A percentile compares a stretch with the other conserved stretches of the same genome.
These are phyloP conservation scores for Paracamarosporium sp. DNA, from an alignment of 2,329 filamentous ascomycete species.

Conservation along the genomic window DNA sequence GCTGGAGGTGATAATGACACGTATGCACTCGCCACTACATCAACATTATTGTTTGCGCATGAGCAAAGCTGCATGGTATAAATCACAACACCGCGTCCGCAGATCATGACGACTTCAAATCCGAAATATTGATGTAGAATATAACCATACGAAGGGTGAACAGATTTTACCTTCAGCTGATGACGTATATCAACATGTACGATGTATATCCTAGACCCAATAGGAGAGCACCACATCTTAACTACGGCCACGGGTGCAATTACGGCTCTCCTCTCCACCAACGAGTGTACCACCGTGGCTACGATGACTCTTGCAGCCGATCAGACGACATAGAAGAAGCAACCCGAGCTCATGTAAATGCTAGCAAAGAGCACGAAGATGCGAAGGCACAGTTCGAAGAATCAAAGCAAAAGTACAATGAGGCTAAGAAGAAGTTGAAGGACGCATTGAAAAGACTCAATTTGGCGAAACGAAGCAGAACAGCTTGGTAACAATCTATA, in stretches of 20 bases:
- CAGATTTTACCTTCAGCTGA: too few relatives aligned
- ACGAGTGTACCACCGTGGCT: not conserved
- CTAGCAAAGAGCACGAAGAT: constrained; percentile 19
- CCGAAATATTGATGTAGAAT: too few relatives aligned
- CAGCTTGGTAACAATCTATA: not conserved
- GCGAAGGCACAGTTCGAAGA: constrained; percentile 24
- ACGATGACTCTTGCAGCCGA: not conserved
- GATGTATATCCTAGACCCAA: not conserved
- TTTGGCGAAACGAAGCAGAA: constrained; percentile 6
- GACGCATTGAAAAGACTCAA: constrained; percentile 18
- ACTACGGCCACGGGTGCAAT: not conserved
- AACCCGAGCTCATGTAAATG: constrained; percentile 22
- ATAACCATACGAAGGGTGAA: too few relatives aligned
- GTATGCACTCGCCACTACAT: not conserved
- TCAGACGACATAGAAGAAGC: constrained; percentile 19
- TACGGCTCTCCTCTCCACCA: not conserved
- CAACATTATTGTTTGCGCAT: not conserved
- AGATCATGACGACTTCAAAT: too few relatives aligned
- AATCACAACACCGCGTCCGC: too few relatives aligned
- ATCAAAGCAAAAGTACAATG: constrained; percentile 22
- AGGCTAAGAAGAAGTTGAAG: constrained; percentile 22
- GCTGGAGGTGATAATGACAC: not conserved
- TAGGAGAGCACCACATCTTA: not conserved
- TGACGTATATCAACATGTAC: not conserved
- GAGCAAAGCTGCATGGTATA: too few relatives aligned